A percentile compares a stretch with the other conserved stretches of the same genome.
Evolutionary conservation across 768 basidiomycete species (phyloP).

Genomic region (Phanerochaete sordida): DNA sequence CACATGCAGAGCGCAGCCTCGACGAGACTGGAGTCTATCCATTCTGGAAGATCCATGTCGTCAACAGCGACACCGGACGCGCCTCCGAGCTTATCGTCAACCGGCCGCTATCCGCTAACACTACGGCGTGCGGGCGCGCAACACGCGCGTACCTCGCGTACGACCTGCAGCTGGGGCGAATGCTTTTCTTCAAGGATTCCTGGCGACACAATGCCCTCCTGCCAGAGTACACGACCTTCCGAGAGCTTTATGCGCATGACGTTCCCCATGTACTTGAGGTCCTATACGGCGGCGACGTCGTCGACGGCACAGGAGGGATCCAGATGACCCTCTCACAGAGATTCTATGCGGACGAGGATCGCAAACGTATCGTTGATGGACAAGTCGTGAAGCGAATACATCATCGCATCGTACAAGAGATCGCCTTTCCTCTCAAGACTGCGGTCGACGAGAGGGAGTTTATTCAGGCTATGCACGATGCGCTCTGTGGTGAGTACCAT

Average conservation of each 20-base stretch:
- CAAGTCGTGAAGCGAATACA: not conserved
- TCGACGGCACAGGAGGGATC: not conserved
- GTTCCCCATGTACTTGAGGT: not conserved
- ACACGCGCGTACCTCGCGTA: slow-evolving; percentile 8
- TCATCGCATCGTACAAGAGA: slow-evolving; percentile 9
- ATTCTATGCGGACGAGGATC: too few relatives aligned
- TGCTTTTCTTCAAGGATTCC: slow-evolving; percentile 9
- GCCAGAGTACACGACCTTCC: not conserved
- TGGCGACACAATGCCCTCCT: not conserved
- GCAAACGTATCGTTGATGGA: not conserved
- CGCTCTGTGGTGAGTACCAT: not conserved
- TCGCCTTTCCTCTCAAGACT: not conserved
- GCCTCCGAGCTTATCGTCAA: too few relatives aligned
- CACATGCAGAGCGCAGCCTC: not conserved
- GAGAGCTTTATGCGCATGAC: not conserved
- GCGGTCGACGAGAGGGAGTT: slow-evolving; percentile 4
- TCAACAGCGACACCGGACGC: too few relatives aligned
- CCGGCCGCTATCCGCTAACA: not conserved
- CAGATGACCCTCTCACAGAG: not conserved
- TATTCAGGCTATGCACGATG: slow-evolving; percentile 1
- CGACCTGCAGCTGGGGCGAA: not conserved
- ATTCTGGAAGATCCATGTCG: not conserved
- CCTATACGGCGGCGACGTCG: not conserved
- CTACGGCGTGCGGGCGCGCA: not conserved
- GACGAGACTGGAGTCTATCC: not conserved